phyloP scores from a whole-genome alignment of 352 stramenopile species.

The Thalassiosira livingstoniorum region DNA sequence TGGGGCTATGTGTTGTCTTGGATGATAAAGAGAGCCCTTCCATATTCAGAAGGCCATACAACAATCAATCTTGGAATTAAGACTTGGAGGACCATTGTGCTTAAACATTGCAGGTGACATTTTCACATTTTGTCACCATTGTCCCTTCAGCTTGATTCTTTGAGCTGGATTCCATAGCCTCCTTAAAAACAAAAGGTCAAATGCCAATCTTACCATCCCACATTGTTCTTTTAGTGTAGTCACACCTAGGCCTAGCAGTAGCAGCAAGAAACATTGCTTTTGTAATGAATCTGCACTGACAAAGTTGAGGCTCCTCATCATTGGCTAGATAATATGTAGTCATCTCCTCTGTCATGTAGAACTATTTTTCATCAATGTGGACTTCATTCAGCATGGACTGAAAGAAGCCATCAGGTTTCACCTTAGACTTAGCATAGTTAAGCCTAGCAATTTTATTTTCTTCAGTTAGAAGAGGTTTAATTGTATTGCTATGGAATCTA shows the following conservation, averaged over 20 bases:
- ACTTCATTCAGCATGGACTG: background rate
- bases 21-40: conserved; percentile 13
- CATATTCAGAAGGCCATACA: conserved; percentile 24
- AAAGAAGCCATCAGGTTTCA: background rate
- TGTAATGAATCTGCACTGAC: conserved; percentile 5
- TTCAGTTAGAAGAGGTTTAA: background rate
- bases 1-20: conserved; percentile 17
- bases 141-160: conserved; percentile 24
- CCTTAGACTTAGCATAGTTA: background rate
- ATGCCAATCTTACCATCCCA: conserved; percentile 40
- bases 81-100: conserved; percentile 18
- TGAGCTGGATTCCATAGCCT: background rate
- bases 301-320: conserved; percentile 6
- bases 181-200: conserved; percentile 13
- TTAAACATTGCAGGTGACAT: background rate
- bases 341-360: background rate
- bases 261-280: conserved; percentile 34
- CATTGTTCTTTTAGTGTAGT: background rate
- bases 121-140: background rate
- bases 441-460: conserved; percentile 3
- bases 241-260: background rate
- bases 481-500: background rate
- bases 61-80: conserved; percentile 29
- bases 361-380: conserved; percentile 41
- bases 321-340: background rate